Conservation (phyloP, 2,329 filamentous ascomycete genomes). For the Arthroderma uncinatum region DNA sequence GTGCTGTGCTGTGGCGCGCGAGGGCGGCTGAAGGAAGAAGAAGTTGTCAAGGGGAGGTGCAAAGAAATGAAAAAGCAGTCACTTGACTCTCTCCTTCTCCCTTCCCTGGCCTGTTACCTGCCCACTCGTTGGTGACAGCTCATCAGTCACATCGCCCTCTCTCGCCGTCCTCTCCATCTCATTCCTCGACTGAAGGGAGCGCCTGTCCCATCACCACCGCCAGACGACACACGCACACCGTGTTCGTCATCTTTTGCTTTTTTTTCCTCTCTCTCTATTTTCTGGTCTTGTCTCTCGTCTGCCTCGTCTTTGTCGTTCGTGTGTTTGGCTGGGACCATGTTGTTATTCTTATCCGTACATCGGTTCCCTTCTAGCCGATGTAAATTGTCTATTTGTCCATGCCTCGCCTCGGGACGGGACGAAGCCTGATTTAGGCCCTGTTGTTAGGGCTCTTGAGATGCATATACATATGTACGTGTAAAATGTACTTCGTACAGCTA, state of each 20-base stretch:
- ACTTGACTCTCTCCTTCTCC: neutral
- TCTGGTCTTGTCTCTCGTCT: neutral
- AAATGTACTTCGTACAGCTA: too few relatives aligned
- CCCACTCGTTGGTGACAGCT: slow-evolving; percentile 1
- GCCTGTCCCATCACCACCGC: neutral
- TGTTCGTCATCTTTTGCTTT: too few relatives aligned
- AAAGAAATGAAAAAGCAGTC: neutral
- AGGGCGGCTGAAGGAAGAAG: neutral
- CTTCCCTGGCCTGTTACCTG: neutral
- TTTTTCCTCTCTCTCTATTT: neutral
- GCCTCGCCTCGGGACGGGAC: neutral
- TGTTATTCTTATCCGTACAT: too few relatives aligned
- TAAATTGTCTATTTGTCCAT: neutral
- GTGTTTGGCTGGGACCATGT: neutral
- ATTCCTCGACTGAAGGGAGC: neutral
- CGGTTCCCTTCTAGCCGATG: neutral
- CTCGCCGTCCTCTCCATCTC: neutral
- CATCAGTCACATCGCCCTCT: neutral
- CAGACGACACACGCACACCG: neutral
- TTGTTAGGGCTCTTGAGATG: too few relatives aligned
- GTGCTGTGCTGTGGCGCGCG: neutral
- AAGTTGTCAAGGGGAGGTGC: neutral
- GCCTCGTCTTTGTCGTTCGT: neutral
- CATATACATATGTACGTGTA: neutral
- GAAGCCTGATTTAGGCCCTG: too few relatives aligned